Conservation (phyloP, 164 flowering plant species). For the Chimonanthus praecox region DNA sequence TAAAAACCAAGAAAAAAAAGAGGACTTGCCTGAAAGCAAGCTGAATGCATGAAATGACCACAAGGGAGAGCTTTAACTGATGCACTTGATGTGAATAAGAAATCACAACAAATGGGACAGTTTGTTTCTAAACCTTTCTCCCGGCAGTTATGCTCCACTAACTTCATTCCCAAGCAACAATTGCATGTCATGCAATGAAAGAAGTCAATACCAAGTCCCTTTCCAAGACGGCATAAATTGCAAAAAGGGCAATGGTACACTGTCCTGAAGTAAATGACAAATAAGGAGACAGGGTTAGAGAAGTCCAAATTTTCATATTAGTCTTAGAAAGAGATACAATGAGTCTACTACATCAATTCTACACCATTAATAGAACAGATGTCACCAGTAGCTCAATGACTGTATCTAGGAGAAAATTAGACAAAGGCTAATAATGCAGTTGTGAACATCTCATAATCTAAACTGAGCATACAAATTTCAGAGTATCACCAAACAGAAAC, state of each 20-base stretch:
- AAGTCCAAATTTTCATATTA: background rate
- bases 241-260: constrained; percentile 97
- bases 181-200: constrained; percentile 99
- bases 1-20: constrained; percentile 4
- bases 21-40: constrained; percentile 71
- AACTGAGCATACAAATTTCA: background rate
- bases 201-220: constrained; percentile 81
- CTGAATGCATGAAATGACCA: constrained; percentile 96
- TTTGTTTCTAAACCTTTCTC: constrained; percentile 89
- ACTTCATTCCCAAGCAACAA: constrained; percentile 67
- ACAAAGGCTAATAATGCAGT: background rate
- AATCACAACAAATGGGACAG: constrained; percentile 93
- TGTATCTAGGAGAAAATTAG: background rate
- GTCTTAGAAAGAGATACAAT: background rate
- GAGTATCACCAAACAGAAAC: background rate
- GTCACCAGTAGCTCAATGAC: background rate
- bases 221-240: constrained; percentile 93
- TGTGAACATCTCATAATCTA: background rate
- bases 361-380: background rate
- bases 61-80: constrained; percentile 83
- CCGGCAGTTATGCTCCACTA: constrained; percentile 73
- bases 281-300: background rate
- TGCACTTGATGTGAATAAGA: constrained; percentile 83
- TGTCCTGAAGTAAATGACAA: constrained; percentile 38
- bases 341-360: background rate